Conservation (phyloP, 495 filamentous ascomycete genomes). For the Zalerion maritima region DNA sequence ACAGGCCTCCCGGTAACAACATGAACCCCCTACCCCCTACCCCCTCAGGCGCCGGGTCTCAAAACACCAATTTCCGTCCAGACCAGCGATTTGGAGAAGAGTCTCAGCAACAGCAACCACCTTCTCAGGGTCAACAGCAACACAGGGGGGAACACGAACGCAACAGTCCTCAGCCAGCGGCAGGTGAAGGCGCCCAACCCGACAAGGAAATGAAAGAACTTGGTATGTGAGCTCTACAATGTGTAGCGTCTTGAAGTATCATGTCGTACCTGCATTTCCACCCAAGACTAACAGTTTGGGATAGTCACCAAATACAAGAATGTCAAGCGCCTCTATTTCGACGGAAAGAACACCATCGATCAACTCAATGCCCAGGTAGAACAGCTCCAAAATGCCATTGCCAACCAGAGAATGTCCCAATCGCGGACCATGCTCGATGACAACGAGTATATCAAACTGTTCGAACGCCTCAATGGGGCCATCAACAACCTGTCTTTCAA, state of each 20-base stretch:
- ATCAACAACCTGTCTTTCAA: slow-evolving; percentile 92
- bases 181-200: slow-evolving; percentile 36
- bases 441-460: slow-evolving; percentile 81
- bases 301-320: slow-evolving; percentile 91
- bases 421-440: slow-evolving; percentile 93
- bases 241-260: not conserved
- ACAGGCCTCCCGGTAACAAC: slow-evolving; percentile 23
- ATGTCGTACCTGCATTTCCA: slow-evolving; percentile 6
- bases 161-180: slow-evolving; percentile 44
- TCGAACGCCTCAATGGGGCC: slow-evolving; percentile 83
- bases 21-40: slow-evolving; percentile 28
- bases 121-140: slow-evolving; percentile 19
- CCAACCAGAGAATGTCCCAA: slow-evolving; percentile 85
- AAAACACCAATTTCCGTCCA: slow-evolving; percentile 26
- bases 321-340: slow-evolving; percentile 94
- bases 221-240: slow-evolving; percentile 31
- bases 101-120: no score
- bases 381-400: slow-evolving; percentile 87
- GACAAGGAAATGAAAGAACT: slow-evolving; percentile 48
- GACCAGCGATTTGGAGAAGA: slow-evolving; percentile 17
- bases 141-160: slow-evolving; percentile 36
- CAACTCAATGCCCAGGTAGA: slow-evolving; percentile 79
- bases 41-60: slow-evolving; percentile 15
- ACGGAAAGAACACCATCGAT: slow-evolving; percentile 81
- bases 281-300: slow-evolving; percentile 1